These are phyloP conservation scores for Sporothrix curviconia DNA, from an alignment of 2,329 filamentous ascomycete species.

Conservation along the genomic window DNA sequence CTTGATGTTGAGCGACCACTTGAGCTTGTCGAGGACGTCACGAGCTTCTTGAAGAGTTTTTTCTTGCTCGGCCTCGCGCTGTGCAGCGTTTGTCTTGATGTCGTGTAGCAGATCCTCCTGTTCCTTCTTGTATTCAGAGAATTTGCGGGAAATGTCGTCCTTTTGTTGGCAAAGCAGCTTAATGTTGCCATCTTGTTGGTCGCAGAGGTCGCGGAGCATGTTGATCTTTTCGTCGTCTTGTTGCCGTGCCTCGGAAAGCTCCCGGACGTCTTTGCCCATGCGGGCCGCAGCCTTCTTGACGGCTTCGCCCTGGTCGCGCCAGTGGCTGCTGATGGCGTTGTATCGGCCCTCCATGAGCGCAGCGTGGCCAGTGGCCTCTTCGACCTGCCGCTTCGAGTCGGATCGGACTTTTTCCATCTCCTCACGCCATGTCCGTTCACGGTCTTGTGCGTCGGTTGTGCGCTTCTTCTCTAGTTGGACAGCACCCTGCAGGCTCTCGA, in stretches of 20 bases:
- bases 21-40: slow-evolving; percentile 59
- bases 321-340: slow-evolving; percentile 59
- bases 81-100: slow-evolving; percentile 52
- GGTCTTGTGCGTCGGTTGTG: slow-evolving; percentile 50
- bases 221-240: slow-evolving; percentile 58
- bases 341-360: slow-evolving; percentile 65
- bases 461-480: slow-evolving; percentile 60
- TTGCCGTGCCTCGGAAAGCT: slow-evolving; percentile 48
- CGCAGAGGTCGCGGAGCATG: slow-evolving; percentile 60
- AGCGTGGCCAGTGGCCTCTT: slow-evolving; percentile 58
- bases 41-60: slow-evolving; percentile 51
- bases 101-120: slow-evolving; percentile 55
- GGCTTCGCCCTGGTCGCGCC: slow-evolving; percentile 59
- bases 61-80: slow-evolving; percentile 56
- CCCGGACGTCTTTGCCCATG: slow-evolving; percentile 48
- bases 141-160: slow-evolving; percentile 51
- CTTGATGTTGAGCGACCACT: slow-evolving; percentile 66
- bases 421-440: slow-evolving; percentile 55
- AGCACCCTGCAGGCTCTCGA: slow-evolving; percentile 59
- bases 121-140: slow-evolving; percentile 57
- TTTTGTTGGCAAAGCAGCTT: slow-evolving; percentile 55
- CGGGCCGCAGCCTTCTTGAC: slow-evolving; percentile 46
- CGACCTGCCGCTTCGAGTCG: slow-evolving; percentile 56
- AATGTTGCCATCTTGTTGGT: slow-evolving; percentile 66
- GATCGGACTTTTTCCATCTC: slow-evolving; percentile 56